Evolutionary conservation across 179 eudicot species (phyloP).

Genomic region (Pouteria campechiana): DNA sequence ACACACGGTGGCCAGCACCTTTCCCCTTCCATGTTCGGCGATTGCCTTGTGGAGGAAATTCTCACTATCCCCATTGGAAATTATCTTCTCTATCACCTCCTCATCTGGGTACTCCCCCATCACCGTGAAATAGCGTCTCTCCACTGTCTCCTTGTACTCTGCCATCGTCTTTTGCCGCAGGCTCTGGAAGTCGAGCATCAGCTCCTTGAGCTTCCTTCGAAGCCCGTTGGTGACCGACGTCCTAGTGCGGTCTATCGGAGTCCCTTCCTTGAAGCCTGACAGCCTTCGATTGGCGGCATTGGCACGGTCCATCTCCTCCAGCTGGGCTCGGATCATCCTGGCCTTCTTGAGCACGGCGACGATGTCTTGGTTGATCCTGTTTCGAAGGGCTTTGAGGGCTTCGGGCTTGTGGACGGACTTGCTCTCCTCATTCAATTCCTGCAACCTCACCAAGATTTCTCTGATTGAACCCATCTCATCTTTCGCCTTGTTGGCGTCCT

Average conservation of each 20-base stretch:
- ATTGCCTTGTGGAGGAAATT: slow-evolving; percentile 65
- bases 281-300: slow-evolving; percentile 44
- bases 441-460: slow-evolving; percentile 33
- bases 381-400: slow-evolving; percentile 45
- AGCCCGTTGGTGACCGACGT: slow-evolving; percentile 75
- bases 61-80: slow-evolving; percentile 45
- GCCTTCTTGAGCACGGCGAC: slow-evolving; percentile 58
- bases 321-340: slow-evolving; percentile 39
- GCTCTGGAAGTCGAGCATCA: slow-evolving; percentile 87
- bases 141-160: slow-evolving; percentile 76
- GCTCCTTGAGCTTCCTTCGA: slow-evolving; percentile 85
- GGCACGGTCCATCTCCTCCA: slow-evolving; percentile 73
- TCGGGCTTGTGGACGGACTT: slow-evolving; percentile 71
- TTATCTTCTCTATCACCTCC: slow-evolving; percentile 67
- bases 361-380: slow-evolving; percentile 48
- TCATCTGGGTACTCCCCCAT: slow-evolving; percentile 84
- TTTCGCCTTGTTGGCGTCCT: slow-evolving; percentile 75
- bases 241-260: slow-evolving; percentile 70
- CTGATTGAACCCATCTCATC: slow-evolving; percentile 46
- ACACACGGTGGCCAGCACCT: slow-evolving; percentile 84
- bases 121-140: slow-evolving; percentile 65
- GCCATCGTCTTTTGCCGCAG: slow-evolving; percentile 70
- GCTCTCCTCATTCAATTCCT: slow-evolving; percentile 43
- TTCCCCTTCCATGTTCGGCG: slow-evolving; percentile 93
- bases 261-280: slow-evolving; percentile 50